Evolutionary conservation across 148 eudicot genomes (phyloP), one percentile per base, ranked within the genome.

Genomic region (Mesembryanthemum crystallinum): DNA sequence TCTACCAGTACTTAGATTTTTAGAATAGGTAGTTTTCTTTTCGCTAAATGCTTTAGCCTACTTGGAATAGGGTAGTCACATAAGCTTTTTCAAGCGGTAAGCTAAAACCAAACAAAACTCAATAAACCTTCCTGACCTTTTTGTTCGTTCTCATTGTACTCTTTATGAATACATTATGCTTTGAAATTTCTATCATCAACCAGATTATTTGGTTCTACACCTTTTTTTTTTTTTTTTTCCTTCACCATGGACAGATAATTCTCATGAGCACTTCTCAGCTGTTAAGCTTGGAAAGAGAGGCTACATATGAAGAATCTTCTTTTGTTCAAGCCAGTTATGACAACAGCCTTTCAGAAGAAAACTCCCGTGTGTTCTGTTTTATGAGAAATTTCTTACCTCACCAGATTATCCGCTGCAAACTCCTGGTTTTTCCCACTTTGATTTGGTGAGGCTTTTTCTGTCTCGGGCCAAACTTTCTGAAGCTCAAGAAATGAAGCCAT

Each of bases 381-480:
- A 32, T 70, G 15, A 5, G 29, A 45, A 12, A 28, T 3, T 68
- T 68, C 72, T 45, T 68, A 49, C 35, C 72, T 68, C 55, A 42
- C 21, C 12, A 13, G 52, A 68, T 35, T 47, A n/a, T 45, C 35
- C 72, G 8, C 39, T 35, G 39, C 30, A 68, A 23, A 15, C 29
- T 27, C 12, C n/a, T 25, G 58, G 72, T 35, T 24, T 6, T 35
- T 24, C 1, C 25, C 72, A 68, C 58, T 25, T 67, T 12, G 55
- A 67, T 68, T 47, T 68, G 52, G 55, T 68, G 57, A 45, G 42
- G 35, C 20, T 45, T 24, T 68, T 68, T 13, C 33, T 45, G 32
- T 24, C 58, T 25, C 55, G 11, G n/a, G 72, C 55, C 12, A 17
- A 58, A 13, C 32, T 47, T 23, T 2, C 21, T 68, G 57, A 68